Evolutionary conservation across 2,329 filamentous ascomycete genomes (phyloP), one percentile per base, ranked within the genome.

Genomic region (Lithohypha guttulata): DNA sequence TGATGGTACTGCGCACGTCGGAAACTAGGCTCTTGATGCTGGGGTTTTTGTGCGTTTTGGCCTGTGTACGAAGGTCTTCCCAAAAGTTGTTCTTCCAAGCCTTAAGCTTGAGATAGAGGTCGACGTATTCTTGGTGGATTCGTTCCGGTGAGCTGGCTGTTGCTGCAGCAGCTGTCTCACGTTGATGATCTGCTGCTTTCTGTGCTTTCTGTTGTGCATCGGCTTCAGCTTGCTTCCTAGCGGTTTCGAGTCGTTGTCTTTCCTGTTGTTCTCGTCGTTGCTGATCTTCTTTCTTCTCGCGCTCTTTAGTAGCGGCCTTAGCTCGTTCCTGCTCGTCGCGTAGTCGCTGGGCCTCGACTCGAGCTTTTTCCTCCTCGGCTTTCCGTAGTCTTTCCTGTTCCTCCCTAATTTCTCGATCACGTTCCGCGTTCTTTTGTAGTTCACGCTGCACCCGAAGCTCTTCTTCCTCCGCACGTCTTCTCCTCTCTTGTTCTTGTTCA

Each of bases 1-100:
- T 72, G 38, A 91, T 77, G 28, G 78, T 72, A 42, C 84, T 69
- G 27, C 84, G 71, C 67, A 83, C 76, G 39, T 84, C 74, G 22
- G 82, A 80, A 54, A 84, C 70, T 23, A 73, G 70, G 36, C 69
- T 66, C 57, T 84, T 84, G 19, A 86, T 60, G 2, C 54, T 59
- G 47, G 57, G 51, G 57, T 79, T 73, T 15, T 65, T 62, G 57
- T 79, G 73, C 15, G 65, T 62, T 51, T 76, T 75, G 3, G 67
- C 67, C 49, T 78, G 67, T 3, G 69, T 60, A 3, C 26, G 26
- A 5, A 39, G 11, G 27, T 31, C 18, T 8, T 18, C n/a, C 2
- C 55, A 53, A 37, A 82, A 61, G 23, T 70, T 67, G 43, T 73
- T 56, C 10, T 75, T 65, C 48, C 77, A 58, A 6, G 63, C 53